These are phyloP conservation scores for Oxyria digyna DNA, from an alignment of 148 eudicot species.

Conservation along the genomic window DNA sequence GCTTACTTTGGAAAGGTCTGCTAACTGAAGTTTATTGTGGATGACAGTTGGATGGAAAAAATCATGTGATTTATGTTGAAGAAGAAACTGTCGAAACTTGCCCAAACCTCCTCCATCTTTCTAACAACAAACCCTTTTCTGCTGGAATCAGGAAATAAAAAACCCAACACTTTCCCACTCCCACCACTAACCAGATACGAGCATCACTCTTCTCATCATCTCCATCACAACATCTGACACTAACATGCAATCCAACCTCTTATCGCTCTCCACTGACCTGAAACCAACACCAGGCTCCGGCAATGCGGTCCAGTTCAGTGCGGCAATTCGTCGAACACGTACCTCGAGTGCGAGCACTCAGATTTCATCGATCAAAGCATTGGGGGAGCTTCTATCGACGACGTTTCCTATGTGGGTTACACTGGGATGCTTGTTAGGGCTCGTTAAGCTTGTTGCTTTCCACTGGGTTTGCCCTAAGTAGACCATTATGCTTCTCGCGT, in stretches of 20 bases:
- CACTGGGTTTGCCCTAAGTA: conserved; percentile 51
- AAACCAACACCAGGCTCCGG: conserved; percentile 7
- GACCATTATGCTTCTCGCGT: conserved; percentile 47
- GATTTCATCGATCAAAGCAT: conserved; percentile 22
- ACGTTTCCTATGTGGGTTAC: conserved; percentile 86
- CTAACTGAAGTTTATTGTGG: too few relatives aligned
- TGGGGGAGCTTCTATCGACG: conserved; percentile 49
- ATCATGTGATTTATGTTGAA: too few relatives aligned
- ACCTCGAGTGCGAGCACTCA: conserved; percentile 16
- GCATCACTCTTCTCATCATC: background rate
- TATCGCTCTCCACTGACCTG: background rate
- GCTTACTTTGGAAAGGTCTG: too few relatives aligned
- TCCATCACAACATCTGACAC: conserved; percentile 2
- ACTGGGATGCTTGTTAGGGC: conserved; percentile 57
- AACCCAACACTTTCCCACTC: background rate
- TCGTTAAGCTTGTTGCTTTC: conserved; percentile 40
- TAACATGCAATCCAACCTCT: conserved; percentile 5
- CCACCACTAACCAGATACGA: too few relatives aligned
- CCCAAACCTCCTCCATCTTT: conserved; percentile 10
- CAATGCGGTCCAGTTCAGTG: conserved; percentile 21
- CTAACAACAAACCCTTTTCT: background rate
- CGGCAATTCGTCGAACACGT: conserved; percentile 63
- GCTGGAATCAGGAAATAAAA: background rate
- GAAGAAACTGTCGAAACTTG: too few relatives aligned
- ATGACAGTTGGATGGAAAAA: too few relatives aligned